These are phyloP conservation scores for Leccinum imitatum DNA, from an alignment of 768 basidiomycete genomes.

Conservation along the genomic window DNA sequence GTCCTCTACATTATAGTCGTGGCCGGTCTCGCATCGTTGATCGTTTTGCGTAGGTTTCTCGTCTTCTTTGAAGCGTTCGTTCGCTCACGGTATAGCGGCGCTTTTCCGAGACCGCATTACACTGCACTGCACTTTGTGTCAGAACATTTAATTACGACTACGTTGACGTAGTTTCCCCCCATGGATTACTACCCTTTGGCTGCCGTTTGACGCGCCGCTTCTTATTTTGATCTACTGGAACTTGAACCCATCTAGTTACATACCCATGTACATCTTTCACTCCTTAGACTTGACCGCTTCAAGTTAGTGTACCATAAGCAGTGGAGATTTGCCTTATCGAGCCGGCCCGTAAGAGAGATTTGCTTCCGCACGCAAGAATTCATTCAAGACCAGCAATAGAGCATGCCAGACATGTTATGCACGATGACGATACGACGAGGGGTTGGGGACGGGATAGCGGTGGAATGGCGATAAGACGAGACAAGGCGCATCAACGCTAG, in stretches of 20 bases:
- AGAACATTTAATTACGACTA: conserved; percentile 65
- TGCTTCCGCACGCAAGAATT: background rate
- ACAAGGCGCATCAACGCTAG: too few relatives aligned
- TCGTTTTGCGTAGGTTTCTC: conserved; percentile 70
- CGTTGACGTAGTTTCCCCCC: conserved; percentile 9
- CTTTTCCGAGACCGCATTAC: conserved; percentile 81
- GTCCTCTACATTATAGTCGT: conserved; percentile 78
- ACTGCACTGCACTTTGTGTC: conserved; percentile 80
- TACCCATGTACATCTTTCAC: conserved; percentile 22
- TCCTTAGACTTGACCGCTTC: conserved; percentile 16
- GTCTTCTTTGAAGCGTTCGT: conserved; percentile 3
- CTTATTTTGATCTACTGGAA: conserved; percentile 19
- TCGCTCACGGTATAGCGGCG: conserved; percentile 48
- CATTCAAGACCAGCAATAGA: background rate
- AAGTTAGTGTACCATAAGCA: conserved; percentile 32
- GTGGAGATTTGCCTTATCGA: conserved; percentile 14
- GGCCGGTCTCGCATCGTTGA: conserved; percentile 74
- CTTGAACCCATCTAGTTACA: conserved; percentile 15
- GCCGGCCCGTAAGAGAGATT: background rate
- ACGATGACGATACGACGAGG: too few relatives aligned
- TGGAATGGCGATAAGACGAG: too few relatives aligned
- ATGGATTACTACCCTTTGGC: conserved; percentile 11
- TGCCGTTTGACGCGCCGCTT: conserved; percentile 5
- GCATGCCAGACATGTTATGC: too few relatives aligned
- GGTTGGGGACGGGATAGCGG: too few relatives aligned